Conservation (phyloP, 192 early-diverging fungal genomes). For the Backusella liffmaniae region DNA sequence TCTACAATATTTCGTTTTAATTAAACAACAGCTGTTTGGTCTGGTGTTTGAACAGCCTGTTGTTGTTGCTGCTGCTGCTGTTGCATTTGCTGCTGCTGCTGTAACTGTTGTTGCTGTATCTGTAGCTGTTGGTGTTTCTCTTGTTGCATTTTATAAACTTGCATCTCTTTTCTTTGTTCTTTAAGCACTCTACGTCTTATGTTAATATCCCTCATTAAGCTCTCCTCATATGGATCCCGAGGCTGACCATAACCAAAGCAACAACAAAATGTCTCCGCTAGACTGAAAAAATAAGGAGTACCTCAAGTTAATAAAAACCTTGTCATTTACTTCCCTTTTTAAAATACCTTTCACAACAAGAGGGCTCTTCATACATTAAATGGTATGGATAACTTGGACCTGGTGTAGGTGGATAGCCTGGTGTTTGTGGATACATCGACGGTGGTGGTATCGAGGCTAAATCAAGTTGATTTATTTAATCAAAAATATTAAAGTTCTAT, state of each 20-base stretch:
- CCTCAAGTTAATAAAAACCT: neutral
- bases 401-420: neutral
- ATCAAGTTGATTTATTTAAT: neutral
- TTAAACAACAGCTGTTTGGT: neutral
- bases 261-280: slow-evolving; percentile 4
- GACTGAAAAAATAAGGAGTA: neutral
- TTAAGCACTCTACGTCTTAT: neutral
- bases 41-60: neutral
- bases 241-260: neutral
- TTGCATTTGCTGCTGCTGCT: neutral
- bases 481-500: neutral
- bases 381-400: neutral
- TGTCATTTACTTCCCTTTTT: neutral
- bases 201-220: neutral
- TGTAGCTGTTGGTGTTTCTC: neutral
- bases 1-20: neutral
- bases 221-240: neutral
- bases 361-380: neutral
- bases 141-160: neutral
- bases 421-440: neutral
- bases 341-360: slow-evolving; percentile 1
- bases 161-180: neutral
- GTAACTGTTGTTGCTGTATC: neutral
- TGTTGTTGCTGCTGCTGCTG: neutral
- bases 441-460: neutral